These are phyloP conservation scores for Scheffersomyces insectosa DNA, from an alignment of 1,139 yeast species.

Conservation along the genomic window DNA sequence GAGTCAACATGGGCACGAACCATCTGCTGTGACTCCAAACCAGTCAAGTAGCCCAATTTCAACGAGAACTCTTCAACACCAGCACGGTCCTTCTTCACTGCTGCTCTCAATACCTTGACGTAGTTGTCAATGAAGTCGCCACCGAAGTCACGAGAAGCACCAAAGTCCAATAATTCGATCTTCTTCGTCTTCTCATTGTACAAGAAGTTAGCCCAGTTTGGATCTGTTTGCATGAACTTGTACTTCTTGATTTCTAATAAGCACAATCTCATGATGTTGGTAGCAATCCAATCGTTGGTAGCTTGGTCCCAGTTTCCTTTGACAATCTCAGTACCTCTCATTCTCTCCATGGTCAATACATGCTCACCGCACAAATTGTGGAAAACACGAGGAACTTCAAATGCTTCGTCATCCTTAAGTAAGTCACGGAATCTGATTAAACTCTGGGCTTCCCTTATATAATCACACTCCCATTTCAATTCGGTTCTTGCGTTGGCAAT, in stretches of 20 bases:
- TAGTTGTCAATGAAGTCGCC: constrained; percentile 70
- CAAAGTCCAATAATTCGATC: constrained; percentile 89
- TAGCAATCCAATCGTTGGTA: constrained; percentile 77
- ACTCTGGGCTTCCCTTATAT: constrained; percentile 83
- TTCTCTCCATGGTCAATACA: constrained; percentile 85
- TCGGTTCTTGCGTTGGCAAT: constrained; percentile 92
- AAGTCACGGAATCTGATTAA: constrained; percentile 67
- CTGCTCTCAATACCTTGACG: constrained; percentile 71
- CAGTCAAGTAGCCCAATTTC: constrained; percentile 86
- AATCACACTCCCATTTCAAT: constrained; percentile 97
- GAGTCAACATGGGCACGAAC: constrained; percentile 90
- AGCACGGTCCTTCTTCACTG: constrained; percentile 68
- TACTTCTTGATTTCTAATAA: constrained; percentile 80
- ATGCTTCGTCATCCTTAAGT: constrained; percentile 64
- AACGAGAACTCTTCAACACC: constrained; percentile 65
- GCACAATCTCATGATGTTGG: constrained; percentile 84
- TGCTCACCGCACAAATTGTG: constrained; percentile 78
- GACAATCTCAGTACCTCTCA: constrained; percentile 82
- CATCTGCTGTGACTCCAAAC: constrained; percentile 86
- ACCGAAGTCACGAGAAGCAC: constrained; percentile 84
- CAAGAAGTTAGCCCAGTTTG: constrained; percentile 97
- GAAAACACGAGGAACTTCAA: constrained; percentile 79
- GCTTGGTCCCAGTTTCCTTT: constrained; percentile 77
- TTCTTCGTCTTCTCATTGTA: constrained; percentile 66
- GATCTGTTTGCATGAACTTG: constrained; percentile 97